Percentiles rank a stretch among this genome's conserved stretches.
Conservation (phyloP, 768 basidiomycete species). For the Termitomyces eurrhizus region DNA sequence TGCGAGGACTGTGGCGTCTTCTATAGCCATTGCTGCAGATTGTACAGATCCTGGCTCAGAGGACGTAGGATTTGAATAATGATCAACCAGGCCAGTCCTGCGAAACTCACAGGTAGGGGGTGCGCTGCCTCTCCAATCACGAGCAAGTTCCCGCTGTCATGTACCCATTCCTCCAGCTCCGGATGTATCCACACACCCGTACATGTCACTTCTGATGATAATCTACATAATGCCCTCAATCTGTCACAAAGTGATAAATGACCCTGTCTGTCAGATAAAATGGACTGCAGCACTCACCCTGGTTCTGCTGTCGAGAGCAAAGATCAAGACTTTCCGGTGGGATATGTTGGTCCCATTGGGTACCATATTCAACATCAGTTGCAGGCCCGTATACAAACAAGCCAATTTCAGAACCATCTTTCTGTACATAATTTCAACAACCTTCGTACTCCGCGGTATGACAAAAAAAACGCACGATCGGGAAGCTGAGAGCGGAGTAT, state of each 20-base stretch:
- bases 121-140: slow-evolving; percentile 55
- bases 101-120: slow-evolving; percentile 41
- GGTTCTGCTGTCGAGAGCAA: slow-evolving; percentile 31
- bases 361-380: slow-evolving; percentile 22
- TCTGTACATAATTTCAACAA: slow-evolving; percentile 24
- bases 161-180: slow-evolving; percentile 47
- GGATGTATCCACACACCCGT: slow-evolving; percentile 32
- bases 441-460: neutral
- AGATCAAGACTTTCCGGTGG: slow-evolving; percentile 26
- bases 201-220: slow-evolving; percentile 30
- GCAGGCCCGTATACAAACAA: slow-evolving; percentile 25
- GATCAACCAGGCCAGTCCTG: neutral
- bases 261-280: neutral
- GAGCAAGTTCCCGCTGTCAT: slow-evolving; percentile 38
- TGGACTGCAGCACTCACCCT: slow-evolving; percentile 25
- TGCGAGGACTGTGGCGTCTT: slow-evolving; percentile 58
- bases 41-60: slow-evolving; percentile 51
- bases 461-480: slow-evolving; percentile 23
- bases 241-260: slow-evolving; percentile 18
- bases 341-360: slow-evolving; percentile 21
- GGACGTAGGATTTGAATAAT: neutral
- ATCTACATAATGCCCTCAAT: slow-evolving; percentile 31
- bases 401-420: slow-evolving; percentile 28
- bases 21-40: slow-evolving; percentile 44
- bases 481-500: slow-evolving; percentile 25